These are phyloP conservation scores for Aspergillus phoenicis DNA, from an alignment of 2,329 filamentous ascomycete genomes.

Conservation along the genomic window DNA sequence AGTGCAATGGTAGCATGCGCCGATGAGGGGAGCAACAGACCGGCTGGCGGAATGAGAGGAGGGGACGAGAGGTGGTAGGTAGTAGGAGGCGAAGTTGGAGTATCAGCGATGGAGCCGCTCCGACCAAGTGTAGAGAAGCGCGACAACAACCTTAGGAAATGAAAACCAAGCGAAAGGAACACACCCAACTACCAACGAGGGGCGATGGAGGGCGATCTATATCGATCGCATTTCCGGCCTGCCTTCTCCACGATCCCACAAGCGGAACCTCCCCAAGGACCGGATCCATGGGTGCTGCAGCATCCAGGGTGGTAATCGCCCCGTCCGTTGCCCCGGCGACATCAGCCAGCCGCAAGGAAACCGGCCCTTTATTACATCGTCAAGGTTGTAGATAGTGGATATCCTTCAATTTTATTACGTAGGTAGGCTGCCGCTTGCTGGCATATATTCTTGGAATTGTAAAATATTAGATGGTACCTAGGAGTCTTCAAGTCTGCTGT, in stretches of 20 bases:
- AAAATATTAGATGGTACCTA: neutral
- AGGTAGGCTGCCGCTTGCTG: neutral
- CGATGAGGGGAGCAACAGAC: neutral
- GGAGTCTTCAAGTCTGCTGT: neutral
- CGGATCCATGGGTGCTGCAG: slow-evolving; percentile 16
- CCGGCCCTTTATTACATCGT: neutral
- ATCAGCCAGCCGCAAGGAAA: slow-evolving; percentile 6
- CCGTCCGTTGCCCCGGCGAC: slow-evolving; percentile 20
- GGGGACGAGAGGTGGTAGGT: neutral
- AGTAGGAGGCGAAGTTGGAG: neutral
- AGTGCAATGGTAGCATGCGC: neutral
- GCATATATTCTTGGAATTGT: neutral
- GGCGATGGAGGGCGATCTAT: slow-evolving; percentile 1
- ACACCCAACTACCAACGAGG: neutral
- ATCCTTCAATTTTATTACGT: neutral
- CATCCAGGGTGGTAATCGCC: slow-evolving; percentile 1
- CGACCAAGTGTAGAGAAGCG: neutral
- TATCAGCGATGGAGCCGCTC: slow-evolving; percentile 6
- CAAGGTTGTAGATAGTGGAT: neutral
- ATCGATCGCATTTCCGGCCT: slow-evolving; percentile 9
- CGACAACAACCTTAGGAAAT: neutral
- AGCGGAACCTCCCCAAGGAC: slow-evolving; percentile 10
- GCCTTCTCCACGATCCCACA: slow-evolving; percentile 18
- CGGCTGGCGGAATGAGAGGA: neutral
- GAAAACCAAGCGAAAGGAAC: neutral